phyloP scores from a whole-genome alignment of 2,329 filamentous ascomycete genomes.

The Alternaria burnsii region DNA sequence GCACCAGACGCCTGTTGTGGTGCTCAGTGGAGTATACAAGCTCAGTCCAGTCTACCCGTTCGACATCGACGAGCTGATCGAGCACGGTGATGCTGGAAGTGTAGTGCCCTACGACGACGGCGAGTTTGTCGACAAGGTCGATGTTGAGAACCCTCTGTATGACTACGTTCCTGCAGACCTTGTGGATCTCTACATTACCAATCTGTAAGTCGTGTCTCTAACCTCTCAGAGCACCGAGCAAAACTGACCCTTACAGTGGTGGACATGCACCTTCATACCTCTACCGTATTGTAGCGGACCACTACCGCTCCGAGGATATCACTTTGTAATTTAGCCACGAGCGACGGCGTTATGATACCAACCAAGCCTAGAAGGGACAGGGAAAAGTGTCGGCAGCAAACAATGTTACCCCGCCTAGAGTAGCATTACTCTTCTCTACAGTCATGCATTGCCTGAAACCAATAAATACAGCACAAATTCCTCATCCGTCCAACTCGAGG shows the following conservation, averaged over 20 bases:
- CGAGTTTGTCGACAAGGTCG: conserved; percentile 77
- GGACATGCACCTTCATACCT: conserved; percentile 75
- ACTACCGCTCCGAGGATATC: conserved; percentile 78
- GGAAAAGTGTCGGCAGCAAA: conserved; percentile 2
- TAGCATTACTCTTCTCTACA: not conserved
- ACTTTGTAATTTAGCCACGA: conserved; percentile 52
- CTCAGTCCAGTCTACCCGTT: conserved; percentile 90
- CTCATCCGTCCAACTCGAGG: not conserved
- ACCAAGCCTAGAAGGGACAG: not conserved
- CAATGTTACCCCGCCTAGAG: not conserved
- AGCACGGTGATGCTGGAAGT: conserved; percentile 82
- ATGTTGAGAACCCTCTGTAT: conserved; percentile 79
- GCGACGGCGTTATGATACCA: conserved; percentile 12
- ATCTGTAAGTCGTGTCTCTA: conserved; percentile 66
- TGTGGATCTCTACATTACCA: conserved; percentile 85
- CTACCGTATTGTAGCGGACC: conserved; percentile 76
- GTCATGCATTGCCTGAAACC: not conserved
- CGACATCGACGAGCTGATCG: conserved; percentile 80
- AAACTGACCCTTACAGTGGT: conserved; percentile 57
- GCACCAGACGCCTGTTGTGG: conserved; percentile 84
- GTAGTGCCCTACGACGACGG: conserved; percentile 83
- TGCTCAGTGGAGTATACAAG: conserved; percentile 91
- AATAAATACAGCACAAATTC: conserved; percentile 4
- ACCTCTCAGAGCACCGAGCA: conserved; percentile 3
- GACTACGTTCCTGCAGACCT: conserved; percentile 82